phyloP scores from a whole-genome alignment of 2,329 filamentous ascomycete species.

The Helminthosporium solani region DNA sequence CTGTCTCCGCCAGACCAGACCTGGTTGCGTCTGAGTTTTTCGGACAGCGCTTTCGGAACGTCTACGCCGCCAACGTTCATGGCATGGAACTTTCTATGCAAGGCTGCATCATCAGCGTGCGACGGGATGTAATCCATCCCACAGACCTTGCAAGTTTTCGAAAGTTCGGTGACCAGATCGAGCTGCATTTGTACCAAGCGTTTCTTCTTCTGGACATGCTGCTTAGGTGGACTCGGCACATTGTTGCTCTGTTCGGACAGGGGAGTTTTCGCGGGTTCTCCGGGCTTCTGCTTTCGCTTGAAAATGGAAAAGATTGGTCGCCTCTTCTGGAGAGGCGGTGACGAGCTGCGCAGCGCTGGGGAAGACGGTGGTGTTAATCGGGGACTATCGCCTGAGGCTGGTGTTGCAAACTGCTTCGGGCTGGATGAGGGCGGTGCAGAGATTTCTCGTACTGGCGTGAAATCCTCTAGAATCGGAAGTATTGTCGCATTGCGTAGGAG shows the following conservation, averaged over 20 bases:
- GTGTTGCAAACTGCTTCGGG: constrained; percentile 32
- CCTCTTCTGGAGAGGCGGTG: constrained; percentile 32
- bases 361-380: constrained; percentile 36
- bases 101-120: constrained; percentile 58
- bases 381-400: constrained; percentile 45
- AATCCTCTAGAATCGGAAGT: background rate
- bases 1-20: constrained; percentile 48
- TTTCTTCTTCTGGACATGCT: constrained; percentile 30
- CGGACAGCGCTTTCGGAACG: constrained; percentile 59
- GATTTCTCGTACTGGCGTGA: constrained; percentile 10
- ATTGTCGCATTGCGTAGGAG: constrained; percentile 15
- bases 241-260: constrained; percentile 36
- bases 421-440: constrained; percentile 29
- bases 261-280: constrained; percentile 14
- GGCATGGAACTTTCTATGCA: constrained; percentile 66
- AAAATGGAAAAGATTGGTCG: constrained; percentile 55
- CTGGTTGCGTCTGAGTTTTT: constrained; percentile 53
- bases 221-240: constrained; percentile 28
- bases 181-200: constrained; percentile 61
- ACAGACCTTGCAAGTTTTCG: constrained; percentile 60
- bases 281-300: constrained; percentile 24
- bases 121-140: constrained; percentile 68
- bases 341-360: constrained; percentile 21
- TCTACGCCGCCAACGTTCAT: constrained; percentile 63
- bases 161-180: constrained; percentile 57